Conservation (phyloP, 225 moss, liverwort and hornwort genomes). For the Asterella californica region DNA sequence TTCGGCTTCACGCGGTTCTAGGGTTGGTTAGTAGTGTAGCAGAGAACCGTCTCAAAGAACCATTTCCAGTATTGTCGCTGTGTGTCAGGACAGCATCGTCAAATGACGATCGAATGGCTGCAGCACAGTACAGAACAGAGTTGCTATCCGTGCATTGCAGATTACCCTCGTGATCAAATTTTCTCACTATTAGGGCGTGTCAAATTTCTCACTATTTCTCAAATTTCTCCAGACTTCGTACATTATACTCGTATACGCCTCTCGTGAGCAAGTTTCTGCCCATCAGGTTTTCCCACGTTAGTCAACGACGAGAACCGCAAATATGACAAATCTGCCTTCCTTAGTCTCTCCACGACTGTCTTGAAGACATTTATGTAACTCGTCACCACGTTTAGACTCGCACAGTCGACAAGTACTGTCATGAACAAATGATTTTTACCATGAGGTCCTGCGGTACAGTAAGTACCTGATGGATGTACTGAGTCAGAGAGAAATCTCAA, state of each 20-base stretch:
- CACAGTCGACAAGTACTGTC: too few species aligned
- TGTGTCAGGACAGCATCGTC: slow-evolving; percentile 1
- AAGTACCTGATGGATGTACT: background rate
- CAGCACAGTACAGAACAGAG: background rate
- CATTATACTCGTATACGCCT: background rate
- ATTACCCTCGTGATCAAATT: background rate
- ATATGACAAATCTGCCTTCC: too few species aligned
- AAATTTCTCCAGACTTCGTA: too few species aligned
- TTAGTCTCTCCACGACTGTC: too few species aligned
- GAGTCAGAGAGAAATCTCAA: background rate
- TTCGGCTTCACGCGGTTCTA: slow-evolving; percentile 10
- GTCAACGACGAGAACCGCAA: background rate
- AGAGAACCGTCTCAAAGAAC: slow-evolving; percentile 4
- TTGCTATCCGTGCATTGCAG: background rate
- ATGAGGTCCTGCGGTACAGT: too few species aligned
- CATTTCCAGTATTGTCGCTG: background rate
- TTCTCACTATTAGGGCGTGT: too few species aligned
- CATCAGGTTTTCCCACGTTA: background rate
- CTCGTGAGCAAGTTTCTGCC: background rate
- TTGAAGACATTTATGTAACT: too few species aligned
- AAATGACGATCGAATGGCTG: slow-evolving; percentile 7
- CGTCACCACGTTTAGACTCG: too few species aligned
- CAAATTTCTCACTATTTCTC: too few species aligned
- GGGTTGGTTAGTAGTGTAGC: background rate
- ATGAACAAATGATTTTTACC: too few species aligned